Evolutionary conservation across 495 filamentous ascomycete species (phyloP), one percentile per base, ranked within the genome.

Genomic region (Penicillium samsonianum): DNA sequence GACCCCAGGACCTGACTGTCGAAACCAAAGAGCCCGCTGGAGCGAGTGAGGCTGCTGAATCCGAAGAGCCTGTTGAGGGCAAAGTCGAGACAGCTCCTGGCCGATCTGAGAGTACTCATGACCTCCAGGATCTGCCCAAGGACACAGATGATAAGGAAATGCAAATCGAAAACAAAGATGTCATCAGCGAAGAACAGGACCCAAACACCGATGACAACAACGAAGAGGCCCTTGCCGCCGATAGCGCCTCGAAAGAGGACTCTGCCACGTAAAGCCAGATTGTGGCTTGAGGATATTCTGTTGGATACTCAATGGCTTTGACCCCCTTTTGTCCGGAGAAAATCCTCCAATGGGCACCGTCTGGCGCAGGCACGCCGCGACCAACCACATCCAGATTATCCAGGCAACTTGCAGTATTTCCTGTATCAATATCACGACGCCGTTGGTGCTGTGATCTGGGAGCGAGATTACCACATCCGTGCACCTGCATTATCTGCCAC

Each of bases 341-440:
- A 51, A 61, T 57, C 47, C 57, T 49, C 35, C 57, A 65, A 63
- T 30, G 55, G 60, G 55, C 58, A 58, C 59, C 44, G 47, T 48
- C 47, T 54, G 20, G 44, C 60, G 48, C 42, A 12, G 33, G 40
- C 22, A 47, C 42, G 9, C 22, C 43, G 43, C 22, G 22, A 41
- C 41, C 44, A 49, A 47, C 61, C 56, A 67, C 55, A 56, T 59
- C 53, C 58, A 58, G 44, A 47, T 25, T 30, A 26, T 20, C 44
- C 42, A 44, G 47, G 37, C 53, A 55, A 47, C 58, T 58, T 62
- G 51, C 55, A 55, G 64, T 38, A 42, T 55, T 38, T 44, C 54
- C 57, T 64, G 65, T 63, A 62, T 61, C 55, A 25, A 50, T 56
- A 62, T 65, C 67, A 65, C 59, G 33, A 35, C 30, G 40, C 59